Conservation (phyloP, 768 basidiomycete genomes). For the Naganishia onofrii region DNA sequence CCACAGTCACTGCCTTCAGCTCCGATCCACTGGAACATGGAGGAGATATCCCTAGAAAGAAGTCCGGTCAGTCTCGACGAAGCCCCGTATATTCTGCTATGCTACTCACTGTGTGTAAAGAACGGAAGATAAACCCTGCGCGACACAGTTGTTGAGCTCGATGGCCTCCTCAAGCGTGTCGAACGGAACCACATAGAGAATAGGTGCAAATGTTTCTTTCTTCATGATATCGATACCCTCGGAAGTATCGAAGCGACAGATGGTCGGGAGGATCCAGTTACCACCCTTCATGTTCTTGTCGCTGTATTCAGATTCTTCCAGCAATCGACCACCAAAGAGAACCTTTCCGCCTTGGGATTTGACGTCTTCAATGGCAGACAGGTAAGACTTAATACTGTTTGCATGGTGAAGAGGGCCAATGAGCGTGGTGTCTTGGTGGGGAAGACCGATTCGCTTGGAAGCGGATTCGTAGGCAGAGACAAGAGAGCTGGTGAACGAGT, state of each 20-base stretch:
- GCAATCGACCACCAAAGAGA: conserved; percentile 63
- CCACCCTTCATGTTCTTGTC: conserved; percentile 61
- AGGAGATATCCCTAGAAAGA: conserved; percentile 78
- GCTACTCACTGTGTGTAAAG: conserved; percentile 31
- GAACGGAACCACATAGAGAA: conserved; percentile 80
- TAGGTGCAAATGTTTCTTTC: conserved; percentile 76
- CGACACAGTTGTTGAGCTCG: conserved; percentile 83
- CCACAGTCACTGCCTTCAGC: conserved; percentile 84
- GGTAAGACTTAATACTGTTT: conserved; percentile 68
- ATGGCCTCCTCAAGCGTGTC: conserved; percentile 60
- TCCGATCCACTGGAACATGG: conserved; percentile 88
- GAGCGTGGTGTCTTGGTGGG: conserved; percentile 68
- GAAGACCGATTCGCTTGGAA: conserved; percentile 69
- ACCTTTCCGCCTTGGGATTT: conserved; percentile 69
- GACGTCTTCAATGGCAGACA: conserved; percentile 63
- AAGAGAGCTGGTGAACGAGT: conserved; percentile 71
- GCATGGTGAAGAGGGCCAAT: conserved; percentile 81
- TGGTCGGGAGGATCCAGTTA: conserved; percentile 85
- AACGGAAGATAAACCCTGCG: conserved; percentile 71
- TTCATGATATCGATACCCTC: conserved; percentile 35
- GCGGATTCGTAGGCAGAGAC: conserved; percentile 69
- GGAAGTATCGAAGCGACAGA: conserved; percentile 57
- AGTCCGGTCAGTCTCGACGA: too few relatives aligned
- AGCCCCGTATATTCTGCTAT: too few relatives aligned
- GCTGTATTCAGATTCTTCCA: conserved; percentile 48